Evolutionary conservation across 202 grass and related monocot genomes (phyloP).

Genomic region (Digitaria exilis): DNA sequence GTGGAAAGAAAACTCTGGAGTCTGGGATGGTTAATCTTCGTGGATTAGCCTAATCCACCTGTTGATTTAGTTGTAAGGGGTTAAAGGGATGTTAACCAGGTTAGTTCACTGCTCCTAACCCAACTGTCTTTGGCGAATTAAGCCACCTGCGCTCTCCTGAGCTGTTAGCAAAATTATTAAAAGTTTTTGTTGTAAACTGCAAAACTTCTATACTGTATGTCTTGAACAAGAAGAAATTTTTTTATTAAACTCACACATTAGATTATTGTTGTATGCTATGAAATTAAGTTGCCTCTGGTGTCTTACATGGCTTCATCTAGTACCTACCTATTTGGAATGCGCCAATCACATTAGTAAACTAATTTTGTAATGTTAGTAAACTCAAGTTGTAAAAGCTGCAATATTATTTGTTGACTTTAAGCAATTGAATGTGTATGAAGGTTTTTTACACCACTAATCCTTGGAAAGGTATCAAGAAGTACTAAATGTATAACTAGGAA

Average conservation of each 20-base stretch:
- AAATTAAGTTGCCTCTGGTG: not conserved
- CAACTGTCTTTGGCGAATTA: not conserved
- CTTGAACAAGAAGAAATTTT: not conserved
- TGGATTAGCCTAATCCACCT: not conserved
- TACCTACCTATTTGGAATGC: not conserved
- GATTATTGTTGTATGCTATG: slow-evolving; percentile 9
- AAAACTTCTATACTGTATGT: not conserved
- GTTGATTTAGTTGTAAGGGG: not conserved
- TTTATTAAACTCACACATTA: not conserved
- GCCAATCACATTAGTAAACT: not conserved
- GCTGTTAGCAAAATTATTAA: not conserved
- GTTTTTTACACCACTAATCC: not conserved
- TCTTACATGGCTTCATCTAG: not conserved
- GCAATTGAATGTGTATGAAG: not conserved
- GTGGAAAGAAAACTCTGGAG: not conserved
- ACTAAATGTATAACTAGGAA: not conserved
- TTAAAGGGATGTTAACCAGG: not conserved
- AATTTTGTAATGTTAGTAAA: not conserved
- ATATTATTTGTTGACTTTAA: slow-evolving; percentile 1
- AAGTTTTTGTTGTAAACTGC: not conserved
- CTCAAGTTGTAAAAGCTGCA: slow-evolving; percentile 2
- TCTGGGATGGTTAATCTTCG: not conserved
- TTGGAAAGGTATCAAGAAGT: not conserved
- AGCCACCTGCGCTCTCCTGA: not conserved
- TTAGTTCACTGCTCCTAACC: not conserved